Evolutionary conservation across 73 alveolate species (phyloP).

Genomic region (Urostyla sp.): DNA sequence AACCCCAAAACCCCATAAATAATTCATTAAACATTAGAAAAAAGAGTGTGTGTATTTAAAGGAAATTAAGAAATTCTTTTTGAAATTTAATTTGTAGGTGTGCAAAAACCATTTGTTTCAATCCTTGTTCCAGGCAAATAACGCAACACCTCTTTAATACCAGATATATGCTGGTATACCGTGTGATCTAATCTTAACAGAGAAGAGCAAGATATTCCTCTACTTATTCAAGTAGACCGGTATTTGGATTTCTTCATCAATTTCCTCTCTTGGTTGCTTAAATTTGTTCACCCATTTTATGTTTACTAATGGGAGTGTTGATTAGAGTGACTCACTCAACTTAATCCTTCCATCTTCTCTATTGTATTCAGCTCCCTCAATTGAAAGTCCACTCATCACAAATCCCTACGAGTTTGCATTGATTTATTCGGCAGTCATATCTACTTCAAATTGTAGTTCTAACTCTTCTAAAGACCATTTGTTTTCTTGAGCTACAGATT

Average conservation of each 20-base stretch:
- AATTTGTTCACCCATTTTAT: constrained; percentile 82
- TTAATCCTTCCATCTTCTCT: constrained; percentile 73
- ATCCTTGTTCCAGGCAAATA: constrained; percentile 89
- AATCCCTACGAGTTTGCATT: constrained; percentile 78
- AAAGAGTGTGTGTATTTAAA: no score
- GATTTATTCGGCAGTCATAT: constrained; percentile 51
- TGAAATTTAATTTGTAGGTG: no score
- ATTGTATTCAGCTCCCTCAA: constrained; percentile 89
- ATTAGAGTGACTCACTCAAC: constrained; percentile 76
- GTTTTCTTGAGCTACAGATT: constrained; percentile 89
- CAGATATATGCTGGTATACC: constrained; percentile 71
- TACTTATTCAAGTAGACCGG: constrained; percentile 92
- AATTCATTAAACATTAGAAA: no score
- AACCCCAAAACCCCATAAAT: no score
- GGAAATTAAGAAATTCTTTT: no score
- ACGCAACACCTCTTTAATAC: constrained; percentile 91
- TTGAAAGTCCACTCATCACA: constrained; percentile 84
- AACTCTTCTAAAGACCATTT: constrained; percentile 94
- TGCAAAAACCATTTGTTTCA: no score
- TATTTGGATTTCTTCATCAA: constrained; percentile 67
- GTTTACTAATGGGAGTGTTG: constrained; percentile 76
- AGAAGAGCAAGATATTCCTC: constrained; percentile 86
- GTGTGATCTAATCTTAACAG: constrained; percentile 79
- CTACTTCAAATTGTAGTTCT: constrained; percentile 78
- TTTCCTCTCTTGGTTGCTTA: constrained; percentile 62